A percentile compares a stretch with the other conserved stretches of the same genome.
Evolutionary conservation across 2,329 filamentous ascomycete genomes (phyloP).

Genomic region (Diaporthe vexans): DNA sequence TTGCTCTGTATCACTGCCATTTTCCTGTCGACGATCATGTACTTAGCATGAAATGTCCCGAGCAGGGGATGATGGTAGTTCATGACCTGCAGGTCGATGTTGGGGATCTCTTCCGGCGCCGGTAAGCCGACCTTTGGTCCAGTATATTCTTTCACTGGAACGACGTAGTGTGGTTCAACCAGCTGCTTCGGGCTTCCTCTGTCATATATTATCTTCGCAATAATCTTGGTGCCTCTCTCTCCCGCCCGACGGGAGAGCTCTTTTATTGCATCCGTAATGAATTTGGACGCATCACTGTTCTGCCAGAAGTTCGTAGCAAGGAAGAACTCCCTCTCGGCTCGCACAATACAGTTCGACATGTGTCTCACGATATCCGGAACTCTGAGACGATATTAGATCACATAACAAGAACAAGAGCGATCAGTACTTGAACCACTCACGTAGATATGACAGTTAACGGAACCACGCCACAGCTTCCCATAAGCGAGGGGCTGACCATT

Average conservation of each 20-base stretch:
- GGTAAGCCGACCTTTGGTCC: constrained; percentile 73
- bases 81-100: constrained; percentile 79
- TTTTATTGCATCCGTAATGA: constrained; percentile 76
- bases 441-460: constrained; percentile 79
- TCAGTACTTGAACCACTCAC: constrained; percentile 46
- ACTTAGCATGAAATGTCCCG: constrained; percentile 84
- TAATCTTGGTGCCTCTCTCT: constrained; percentile 66
- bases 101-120: constrained; percentile 73
- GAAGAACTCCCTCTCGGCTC: constrained; percentile 80
- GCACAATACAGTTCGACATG: constrained; percentile 81
- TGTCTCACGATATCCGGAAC: constrained; percentile 80
- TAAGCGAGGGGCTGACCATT: constrained; percentile 65
- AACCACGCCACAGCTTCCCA: constrained; percentile 70
- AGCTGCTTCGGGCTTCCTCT: constrained; percentile 75
- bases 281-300: constrained; percentile 74
- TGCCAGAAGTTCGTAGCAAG: constrained; percentile 85
- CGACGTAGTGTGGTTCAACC: constrained; percentile 74
- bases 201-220: constrained; percentile 84
- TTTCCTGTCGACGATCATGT: constrained; percentile 80
- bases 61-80: constrained; percentile 79
- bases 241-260: constrained; percentile 78
- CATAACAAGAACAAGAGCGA: not conserved
- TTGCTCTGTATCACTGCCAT: constrained; percentile 82
- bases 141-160: constrained; percentile 71
- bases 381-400: constrained; percentile 45